Base-by-base conservation (phyloP, 108 stramenopile species). In the Nitzschia palea region DNA sequence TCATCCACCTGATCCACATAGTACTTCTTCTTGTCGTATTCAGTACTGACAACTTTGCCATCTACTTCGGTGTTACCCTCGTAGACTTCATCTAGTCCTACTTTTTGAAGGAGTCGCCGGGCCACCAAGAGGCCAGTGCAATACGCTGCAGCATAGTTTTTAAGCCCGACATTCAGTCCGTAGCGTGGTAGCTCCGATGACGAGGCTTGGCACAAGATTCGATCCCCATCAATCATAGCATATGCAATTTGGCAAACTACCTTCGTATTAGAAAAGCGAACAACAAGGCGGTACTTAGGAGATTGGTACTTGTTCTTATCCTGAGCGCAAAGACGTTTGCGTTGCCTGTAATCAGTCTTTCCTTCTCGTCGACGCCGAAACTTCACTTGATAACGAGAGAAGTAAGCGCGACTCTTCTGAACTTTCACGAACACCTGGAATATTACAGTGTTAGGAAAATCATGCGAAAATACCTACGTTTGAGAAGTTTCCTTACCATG, bases 71-170 rank as follows among this genome's bases (percentile, higher is more conserved):
- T 82, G 68, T 93, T 91, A 43, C 95, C 95, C 66, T 92, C 94
- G 81, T 98, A 97, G 31, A 82, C 62, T 73, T 97, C 97, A 59
- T 96, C 97, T 30, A 99, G 76, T 31, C 97, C 97, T 67, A 99
- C 86, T 86, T 97, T 93, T 72, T 97, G 83, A 68, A 99, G 88
- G 29, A 98, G 79, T 69, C 99, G 93, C 70, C 98, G 90, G 51
- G 97, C 98, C 47, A 79, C 70, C 45, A 99, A 91, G 40, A 99
- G 90, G 44, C 99, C 99, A 23, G 99, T 99, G 85, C 96, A 96
- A 95, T 99, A 99, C 53, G 96, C 94, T n/a, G 99, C 99, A 66
- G 97, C 91, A 83, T 98, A 99, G 93, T 98, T 98, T 94, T 99
- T 99, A 32, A 97, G 83, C 74, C 99, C 99, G 52, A 92, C 93